These are phyloP conservation scores for Auriscalpium orientale DNA, from an alignment of 768 basidiomycete genomes.

Conservation along the genomic window DNA sequence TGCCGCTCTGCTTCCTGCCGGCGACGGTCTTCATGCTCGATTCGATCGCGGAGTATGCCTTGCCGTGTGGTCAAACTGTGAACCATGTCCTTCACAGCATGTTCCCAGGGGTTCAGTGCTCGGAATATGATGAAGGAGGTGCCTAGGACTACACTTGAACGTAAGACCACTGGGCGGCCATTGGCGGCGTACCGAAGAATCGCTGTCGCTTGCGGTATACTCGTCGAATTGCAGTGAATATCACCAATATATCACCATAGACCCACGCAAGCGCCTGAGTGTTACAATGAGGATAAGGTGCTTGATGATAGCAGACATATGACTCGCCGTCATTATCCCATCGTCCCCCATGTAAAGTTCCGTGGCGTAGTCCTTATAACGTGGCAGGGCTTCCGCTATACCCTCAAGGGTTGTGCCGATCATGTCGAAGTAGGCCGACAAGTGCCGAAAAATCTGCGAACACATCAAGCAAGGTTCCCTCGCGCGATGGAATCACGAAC, in stretches of 20 bases:
- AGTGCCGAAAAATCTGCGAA: background rate
- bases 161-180: background rate
- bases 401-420: background rate
- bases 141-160: background rate
- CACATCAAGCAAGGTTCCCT: background rate
- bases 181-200: background rate
- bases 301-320: background rate
- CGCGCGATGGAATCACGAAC: background rate
- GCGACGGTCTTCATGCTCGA: too few relatives aligned
- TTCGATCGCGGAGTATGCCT: background rate
- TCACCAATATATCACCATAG: background rate
- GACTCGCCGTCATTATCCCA: background rate
- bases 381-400: background rate
- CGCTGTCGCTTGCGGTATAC: background rate
- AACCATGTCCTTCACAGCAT: background rate
- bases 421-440: background rate
- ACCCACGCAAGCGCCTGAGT: background rate
- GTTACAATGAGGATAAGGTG: background rate
- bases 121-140: background rate
- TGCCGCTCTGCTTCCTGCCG: too few relatives aligned
- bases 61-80: background rate
- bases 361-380: background rate
- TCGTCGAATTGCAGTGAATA: background rate
- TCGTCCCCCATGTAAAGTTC: background rate
- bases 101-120: background rate